Base-by-base conservation (phyloP, 148 eudicot genomes). In the Rhododendron ferrugineum region DNA sequence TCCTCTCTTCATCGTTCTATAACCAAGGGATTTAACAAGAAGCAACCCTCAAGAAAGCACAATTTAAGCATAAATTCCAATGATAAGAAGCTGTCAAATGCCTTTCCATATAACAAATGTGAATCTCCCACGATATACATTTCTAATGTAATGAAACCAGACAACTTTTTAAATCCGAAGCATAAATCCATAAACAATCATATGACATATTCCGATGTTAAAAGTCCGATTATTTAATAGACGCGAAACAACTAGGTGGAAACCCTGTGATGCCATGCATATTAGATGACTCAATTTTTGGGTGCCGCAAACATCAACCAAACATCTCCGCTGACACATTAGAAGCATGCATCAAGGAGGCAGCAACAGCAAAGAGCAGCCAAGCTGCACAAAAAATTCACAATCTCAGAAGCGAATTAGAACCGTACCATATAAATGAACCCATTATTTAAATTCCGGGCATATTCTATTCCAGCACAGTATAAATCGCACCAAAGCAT, bases 281-380 rank as follows among this genome's bases (percentile, higher is more conserved):
- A 30, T 20, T 18, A 22, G 47, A 49, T 44, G 46, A 11, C 62
- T 72, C 9, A 11, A 50, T 16, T 72, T 11, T 13, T 22, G 66
- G 3, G 4, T 34, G 60, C 62, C 18, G 3, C 13, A 11, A 14
- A 50, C 36, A 73, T 73, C 47, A 34, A 73, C 66, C 47, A 54
- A 28, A 49, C 79, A 16, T 16, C 78, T 9, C 44, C 1, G 3
- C 0, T 0, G 7, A 30, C 70, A 40, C 75, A 47, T 89, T 88
- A 94, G 85, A 93, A 94, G 93, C 94, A 92, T 6, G 92, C 93
- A 40, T 94, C 95, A 83, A 94, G 86, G 60, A 94, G 90, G 87
- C 98, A 94, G 84, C 98, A 94, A 84, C 98, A 94, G 83, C 98
- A 94, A 54, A 93, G 87, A 68, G 95, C 98, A 85, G 98, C 94